phyloP scores from a whole-genome alignment of 2,329 filamentous ascomycete species.

The Pyrenophora graminea region DNA sequence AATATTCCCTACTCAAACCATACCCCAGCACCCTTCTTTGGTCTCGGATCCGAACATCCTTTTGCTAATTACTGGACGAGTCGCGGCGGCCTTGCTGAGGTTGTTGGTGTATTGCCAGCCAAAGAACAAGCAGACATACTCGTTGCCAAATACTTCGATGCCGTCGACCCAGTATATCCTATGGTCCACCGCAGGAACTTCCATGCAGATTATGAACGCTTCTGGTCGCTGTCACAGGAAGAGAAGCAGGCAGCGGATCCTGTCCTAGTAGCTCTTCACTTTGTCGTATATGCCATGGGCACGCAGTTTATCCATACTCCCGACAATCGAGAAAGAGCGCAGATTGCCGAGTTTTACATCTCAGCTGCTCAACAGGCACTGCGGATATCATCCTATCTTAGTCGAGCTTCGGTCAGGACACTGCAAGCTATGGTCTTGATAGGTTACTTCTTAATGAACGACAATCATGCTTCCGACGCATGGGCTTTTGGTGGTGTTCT shows the following conservation, averaged over 20 bases:
- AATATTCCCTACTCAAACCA: constrained; percentile 73
- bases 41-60: constrained; percentile 77
- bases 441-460: constrained; percentile 82
- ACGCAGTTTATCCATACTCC: constrained; percentile 72
- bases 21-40: constrained; percentile 76
- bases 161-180: constrained; percentile 79
- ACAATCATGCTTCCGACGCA: constrained; percentile 81
- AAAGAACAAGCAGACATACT: constrained; percentile 77
- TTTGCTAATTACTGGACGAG: constrained; percentile 88
- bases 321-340: constrained; percentile 65
- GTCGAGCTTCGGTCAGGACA: constrained; percentile 71
- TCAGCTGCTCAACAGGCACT: constrained; percentile 79
- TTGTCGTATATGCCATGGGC: constrained; percentile 76
- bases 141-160: constrained; percentile 57
- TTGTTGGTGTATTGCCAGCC: constrained; percentile 74
- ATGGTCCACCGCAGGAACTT: constrained; percentile 78
- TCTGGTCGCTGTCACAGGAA: constrained; percentile 65
- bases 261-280: constrained; percentile 72
- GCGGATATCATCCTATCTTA: constrained; percentile 75
- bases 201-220: constrained; percentile 76
- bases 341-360: constrained; percentile 80
- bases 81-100: constrained; percentile 73
- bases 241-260: constrained; percentile 68
- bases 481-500: constrained; percentile 81
- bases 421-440: constrained; percentile 83